Evolutionary conservation across 2,329 filamentous ascomycete genomes (phyloP), one percentile per base, ranked within the genome.

Genomic region (Teratosphaeriaceae sp.): DNA sequence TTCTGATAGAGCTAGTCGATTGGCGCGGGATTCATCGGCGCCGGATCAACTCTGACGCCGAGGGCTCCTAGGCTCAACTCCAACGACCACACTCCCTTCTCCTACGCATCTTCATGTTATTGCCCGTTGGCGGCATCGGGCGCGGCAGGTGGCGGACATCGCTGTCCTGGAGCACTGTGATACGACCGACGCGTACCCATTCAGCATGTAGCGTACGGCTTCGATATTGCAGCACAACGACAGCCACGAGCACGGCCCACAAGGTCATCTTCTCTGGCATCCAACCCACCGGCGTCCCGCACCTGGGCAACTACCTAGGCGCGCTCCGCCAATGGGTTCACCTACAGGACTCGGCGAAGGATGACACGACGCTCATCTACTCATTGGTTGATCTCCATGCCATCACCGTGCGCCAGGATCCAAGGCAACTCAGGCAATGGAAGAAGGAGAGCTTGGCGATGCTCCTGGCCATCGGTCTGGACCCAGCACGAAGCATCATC

Each of bases 351-450:
- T 69, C 75, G 27, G 72, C 79, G 0, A 51, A 68, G 0, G 60
- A 72, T 2, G 69, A 68, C 3, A 78, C 80, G 9, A 82, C 75
- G 45, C 71, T 95, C 16, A 68, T 94, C 21, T 98, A 84, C 67
- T 94, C 85, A 1, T 78, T 98, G 41, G 92, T 95, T 40, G 92
- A 98, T 65, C 73, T 97, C 16, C 92, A 98, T 66, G 90, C 92
- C 49, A 84, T 98, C 58, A 98, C 92, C 0, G 68, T 84, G 48
- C 79, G 80, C 6, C 85, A 90, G 62, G 67, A 84, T 26, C 73
- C 80, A 1, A 64, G 64, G 1, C 65, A 75, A 46, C 69, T 97
- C 47, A 73, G 73, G 40, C 67, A 70, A 65, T 79, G 78, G 67
- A 83, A 82, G 60, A 78, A 77, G 46, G 81, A 96, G 66, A 82